Evolutionary conservation across 1,284 basidiomycete species (phyloP).

Genomic region (Austroboletus niveus): DNA sequence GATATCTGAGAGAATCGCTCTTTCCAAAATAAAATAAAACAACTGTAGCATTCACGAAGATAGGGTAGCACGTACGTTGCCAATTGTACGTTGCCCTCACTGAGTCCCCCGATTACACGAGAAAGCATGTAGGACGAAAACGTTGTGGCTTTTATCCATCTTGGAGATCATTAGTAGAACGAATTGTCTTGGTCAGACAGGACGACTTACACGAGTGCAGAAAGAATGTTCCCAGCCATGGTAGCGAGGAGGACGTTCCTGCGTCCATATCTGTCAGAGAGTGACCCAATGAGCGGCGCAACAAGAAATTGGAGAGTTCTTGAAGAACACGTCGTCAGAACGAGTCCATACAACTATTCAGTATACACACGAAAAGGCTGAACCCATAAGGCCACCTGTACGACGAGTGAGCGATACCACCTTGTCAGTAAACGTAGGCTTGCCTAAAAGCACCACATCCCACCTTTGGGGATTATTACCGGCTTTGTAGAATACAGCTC

Average conservation of each 20-base stretch:
- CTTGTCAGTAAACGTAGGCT: slow-evolving; percentile 13
- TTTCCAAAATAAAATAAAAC: slow-evolving; percentile 29
- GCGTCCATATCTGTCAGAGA: slow-evolving; percentile 85
- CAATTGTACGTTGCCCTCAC: slow-evolving; percentile 84
- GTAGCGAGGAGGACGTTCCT: slow-evolving; percentile 76
- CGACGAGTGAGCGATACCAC: slow-evolving; percentile 15
- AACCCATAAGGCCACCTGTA: slow-evolving; percentile 82
- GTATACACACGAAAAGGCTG: slow-evolving; percentile 76
- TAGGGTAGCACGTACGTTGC: slow-evolving; percentile 57
- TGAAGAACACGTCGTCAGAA: slow-evolving; percentile 7
- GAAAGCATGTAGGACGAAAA: slow-evolving; percentile 89
- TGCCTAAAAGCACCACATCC: slow-evolving; percentile 81
- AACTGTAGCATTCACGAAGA: not conserved
- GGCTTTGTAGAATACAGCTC: slow-evolving; percentile 61
- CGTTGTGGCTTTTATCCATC: slow-evolving; percentile 85
- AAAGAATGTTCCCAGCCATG: slow-evolving; percentile 90
- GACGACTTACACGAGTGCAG: slow-evolving; percentile 68
- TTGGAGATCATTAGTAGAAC: slow-evolving; percentile 23
- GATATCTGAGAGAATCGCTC: slow-evolving; percentile 88
- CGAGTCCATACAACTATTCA: not conserved
- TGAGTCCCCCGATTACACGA: slow-evolving; percentile 83
- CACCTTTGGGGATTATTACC: slow-evolving; percentile 65
- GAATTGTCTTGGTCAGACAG: not conserved
- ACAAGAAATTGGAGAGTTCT: slow-evolving; percentile 86
- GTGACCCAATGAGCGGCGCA: slow-evolving; percentile 77